These are phyloP conservation scores for Coemansia biformis DNA, from an alignment of 192 early-diverging fungal species.

Conservation along the genomic window DNA sequence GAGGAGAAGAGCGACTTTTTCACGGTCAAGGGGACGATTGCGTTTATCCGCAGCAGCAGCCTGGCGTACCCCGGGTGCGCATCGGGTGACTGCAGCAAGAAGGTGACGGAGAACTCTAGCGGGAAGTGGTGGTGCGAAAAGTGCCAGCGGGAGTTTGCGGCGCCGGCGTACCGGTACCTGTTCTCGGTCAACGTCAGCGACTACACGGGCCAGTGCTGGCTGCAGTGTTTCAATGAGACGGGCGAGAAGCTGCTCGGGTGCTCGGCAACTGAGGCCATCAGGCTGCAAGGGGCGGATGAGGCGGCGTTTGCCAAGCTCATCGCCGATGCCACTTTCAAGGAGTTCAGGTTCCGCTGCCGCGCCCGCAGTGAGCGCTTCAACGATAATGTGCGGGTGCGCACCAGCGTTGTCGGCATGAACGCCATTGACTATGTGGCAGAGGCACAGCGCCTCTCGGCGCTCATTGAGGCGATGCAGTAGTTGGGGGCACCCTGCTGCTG, in stretches of 20 bases:
- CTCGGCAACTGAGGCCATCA: slow-evolving; percentile 62
- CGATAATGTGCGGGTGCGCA: slow-evolving; percentile 53
- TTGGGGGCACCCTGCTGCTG: not conserved
- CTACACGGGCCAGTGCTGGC: slow-evolving; percentile 72
- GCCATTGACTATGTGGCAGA: slow-evolving; percentile 62
- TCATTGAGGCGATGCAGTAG: slow-evolving; percentile 40
- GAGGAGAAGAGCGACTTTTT: slow-evolving; percentile 79
- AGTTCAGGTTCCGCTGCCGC: slow-evolving; percentile 63
- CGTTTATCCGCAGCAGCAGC: slow-evolving; percentile 65
- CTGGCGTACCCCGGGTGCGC: slow-evolving; percentile 84
- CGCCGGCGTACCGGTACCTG: slow-evolving; percentile 81
- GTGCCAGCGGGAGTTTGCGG: slow-evolving; percentile 64
- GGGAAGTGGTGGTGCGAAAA: slow-evolving; percentile 88
- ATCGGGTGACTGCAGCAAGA: slow-evolving; percentile 76
- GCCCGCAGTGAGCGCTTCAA: slow-evolving; percentile 66
- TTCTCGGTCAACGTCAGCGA: slow-evolving; percentile 67
- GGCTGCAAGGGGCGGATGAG: slow-evolving; percentile 52
- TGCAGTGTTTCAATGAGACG: slow-evolving; percentile 82
- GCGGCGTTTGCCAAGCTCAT: slow-evolving; percentile 52
- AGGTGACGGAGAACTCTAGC: slow-evolving; percentile 62
- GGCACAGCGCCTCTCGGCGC: slow-evolving; percentile 40
- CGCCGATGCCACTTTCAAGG: slow-evolving; percentile 58
- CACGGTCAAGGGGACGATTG: slow-evolving; percentile 62
- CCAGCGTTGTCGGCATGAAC: slow-evolving; percentile 39
- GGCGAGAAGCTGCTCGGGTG: slow-evolving; percentile 63